A percentile compares a stretch with the other conserved stretches of the same genome.
These are phyloP conservation scores for Chrysoporthe deuterocubensis DNA, from an alignment of 2,329 filamentous ascomycete species.

Conservation along the genomic window DNA sequence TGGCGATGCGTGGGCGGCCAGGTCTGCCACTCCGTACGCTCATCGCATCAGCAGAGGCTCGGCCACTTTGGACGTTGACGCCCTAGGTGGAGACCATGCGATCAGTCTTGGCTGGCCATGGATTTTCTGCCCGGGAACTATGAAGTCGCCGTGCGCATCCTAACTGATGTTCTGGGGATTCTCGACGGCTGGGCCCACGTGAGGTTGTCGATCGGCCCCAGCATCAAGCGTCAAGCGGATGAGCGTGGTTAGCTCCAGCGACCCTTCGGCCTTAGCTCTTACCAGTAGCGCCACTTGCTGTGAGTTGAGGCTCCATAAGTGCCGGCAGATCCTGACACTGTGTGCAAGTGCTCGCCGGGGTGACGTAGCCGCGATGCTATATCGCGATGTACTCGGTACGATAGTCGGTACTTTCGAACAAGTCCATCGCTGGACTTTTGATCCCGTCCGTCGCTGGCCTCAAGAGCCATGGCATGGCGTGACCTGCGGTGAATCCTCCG, in stretches of 20 bases:
- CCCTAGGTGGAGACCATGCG: no score
- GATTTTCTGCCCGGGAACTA: not conserved
- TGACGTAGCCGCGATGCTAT: constrained; percentile 21
- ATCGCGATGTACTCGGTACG: not conserved
- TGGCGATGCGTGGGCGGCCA: no score
- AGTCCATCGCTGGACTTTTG: not conserved
- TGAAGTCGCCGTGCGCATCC: not conserved
- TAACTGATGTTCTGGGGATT: not conserved
- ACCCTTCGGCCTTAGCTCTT: constrained; percentile 6
- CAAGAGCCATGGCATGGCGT: not conserved
- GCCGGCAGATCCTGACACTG: constrained; percentile 28
- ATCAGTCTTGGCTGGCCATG: no score
- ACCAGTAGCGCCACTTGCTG: constrained; percentile 14
- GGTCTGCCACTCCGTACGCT: no score
- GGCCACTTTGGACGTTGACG: no score
- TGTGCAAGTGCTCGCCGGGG: constrained; percentile 11
- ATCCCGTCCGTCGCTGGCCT: not conserved
- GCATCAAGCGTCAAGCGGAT: not conserved
- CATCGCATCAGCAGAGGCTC: no score
- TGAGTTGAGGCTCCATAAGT: constrained; percentile 30
- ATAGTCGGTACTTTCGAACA: not conserved
- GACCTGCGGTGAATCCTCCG: not conserved
- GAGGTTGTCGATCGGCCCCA: constrained; percentile 12
- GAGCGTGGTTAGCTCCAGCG: constrained; percentile 14
- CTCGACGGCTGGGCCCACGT: not conserved